Evolutionary conservation across 768 basidiomycete species (phyloP).

Genomic region (Boletus subparvulus): DNA sequence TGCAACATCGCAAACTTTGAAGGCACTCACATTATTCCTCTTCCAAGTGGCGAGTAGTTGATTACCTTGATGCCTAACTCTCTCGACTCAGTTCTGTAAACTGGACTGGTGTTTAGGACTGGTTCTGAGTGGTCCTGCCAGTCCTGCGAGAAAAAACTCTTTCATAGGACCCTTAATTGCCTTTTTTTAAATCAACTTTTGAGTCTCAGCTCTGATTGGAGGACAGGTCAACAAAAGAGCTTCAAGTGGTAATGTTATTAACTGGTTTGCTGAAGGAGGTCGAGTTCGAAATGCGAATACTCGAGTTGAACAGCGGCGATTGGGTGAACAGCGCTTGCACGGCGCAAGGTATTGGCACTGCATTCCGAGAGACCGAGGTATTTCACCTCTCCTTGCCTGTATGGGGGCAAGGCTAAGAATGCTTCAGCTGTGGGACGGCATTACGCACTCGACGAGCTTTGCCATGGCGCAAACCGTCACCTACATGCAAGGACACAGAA

Average conservation of each 20-base stretch:
- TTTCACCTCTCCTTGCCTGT: conserved; percentile 39
- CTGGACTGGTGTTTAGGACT: no score
- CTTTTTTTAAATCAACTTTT: no score
- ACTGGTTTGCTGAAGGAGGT: conserved; percentile 15
- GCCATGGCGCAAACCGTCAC: conserved; percentile 49
- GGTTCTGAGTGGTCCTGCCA: no score
- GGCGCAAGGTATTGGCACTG: conserved; percentile 45
- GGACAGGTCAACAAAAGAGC: no score
- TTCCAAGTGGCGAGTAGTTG: conserved; percentile 53
- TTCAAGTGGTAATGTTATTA: no score
- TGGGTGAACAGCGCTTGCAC: conserved; percentile 51
- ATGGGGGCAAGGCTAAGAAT: conserved; percentile 15
- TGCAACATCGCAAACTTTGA: no score
- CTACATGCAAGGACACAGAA: conserved; percentile 11
- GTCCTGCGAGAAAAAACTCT: no score
- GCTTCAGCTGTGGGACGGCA: neutral
- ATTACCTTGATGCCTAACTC: conserved; percentile 51
- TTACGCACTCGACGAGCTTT: conserved; percentile 48
- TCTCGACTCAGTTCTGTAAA: conserved; percentile 22
- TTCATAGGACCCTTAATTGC: no score
- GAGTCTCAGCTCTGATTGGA: no score
- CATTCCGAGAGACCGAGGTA: conserved; percentile 56
- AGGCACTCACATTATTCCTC: conserved; percentile 41
- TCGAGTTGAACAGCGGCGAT: conserved; percentile 52
- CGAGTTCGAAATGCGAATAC: conserved; percentile 50